Conservation (phyloP, 2,329 filamentous ascomycete genomes). For the Colletotrichum salicis region DNA sequence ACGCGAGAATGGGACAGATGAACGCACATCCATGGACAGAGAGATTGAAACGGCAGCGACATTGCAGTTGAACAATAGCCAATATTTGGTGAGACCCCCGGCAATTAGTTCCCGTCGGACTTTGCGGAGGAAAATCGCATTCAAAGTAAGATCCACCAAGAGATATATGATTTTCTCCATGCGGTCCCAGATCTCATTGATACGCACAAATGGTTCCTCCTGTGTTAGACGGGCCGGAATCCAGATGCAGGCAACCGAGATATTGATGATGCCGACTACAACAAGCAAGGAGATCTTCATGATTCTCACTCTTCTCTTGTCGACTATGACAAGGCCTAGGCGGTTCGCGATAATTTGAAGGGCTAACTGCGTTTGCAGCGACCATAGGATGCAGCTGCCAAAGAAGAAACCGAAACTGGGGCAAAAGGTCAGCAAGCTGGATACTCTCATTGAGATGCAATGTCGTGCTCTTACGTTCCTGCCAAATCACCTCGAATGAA, state of each 20-base stretch:
- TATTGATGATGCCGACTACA: not conserved
- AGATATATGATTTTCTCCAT: not conserved
- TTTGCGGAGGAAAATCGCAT: not conserved
- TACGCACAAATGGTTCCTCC: not conserved
- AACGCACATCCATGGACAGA: not conserved
- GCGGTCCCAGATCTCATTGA: not conserved
- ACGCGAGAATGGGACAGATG: not conserved
- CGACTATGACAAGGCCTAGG: not conserved
- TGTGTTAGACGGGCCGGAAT: not conserved
- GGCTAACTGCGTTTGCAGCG: not conserved
- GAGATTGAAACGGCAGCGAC: not conserved
- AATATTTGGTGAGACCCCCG: not conserved
- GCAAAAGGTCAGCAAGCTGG: not conserved
- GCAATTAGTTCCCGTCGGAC: not conserved
- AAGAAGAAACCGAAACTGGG: not conserved
- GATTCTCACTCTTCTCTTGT: not conserved
- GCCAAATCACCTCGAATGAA: not conserved
- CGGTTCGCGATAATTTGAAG: not conserved
- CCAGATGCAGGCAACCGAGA: not conserved
- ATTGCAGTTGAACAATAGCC: not conserved
- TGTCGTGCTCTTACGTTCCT: not conserved
- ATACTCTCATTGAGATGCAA: not conserved
- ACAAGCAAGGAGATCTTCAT: not conserved
- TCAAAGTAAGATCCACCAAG: not conserved
- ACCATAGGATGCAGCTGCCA: not conserved